Base-by-base conservation (phyloP, 805 yeast species). In the Kluyveromyces nonfermentans region DNA sequence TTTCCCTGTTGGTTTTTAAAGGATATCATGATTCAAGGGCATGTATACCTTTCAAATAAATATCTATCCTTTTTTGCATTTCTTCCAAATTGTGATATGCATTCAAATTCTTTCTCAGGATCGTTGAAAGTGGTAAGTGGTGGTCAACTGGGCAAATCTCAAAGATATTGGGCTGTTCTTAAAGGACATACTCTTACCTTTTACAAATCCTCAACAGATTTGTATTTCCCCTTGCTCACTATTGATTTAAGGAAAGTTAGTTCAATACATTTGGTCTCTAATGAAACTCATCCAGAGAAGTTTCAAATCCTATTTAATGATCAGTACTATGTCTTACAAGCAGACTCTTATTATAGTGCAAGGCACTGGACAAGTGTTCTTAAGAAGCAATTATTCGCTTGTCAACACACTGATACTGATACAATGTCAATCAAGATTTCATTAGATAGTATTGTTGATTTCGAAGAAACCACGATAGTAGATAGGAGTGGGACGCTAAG, bases 11-110 rank as follows among this genome's bases (percentile, higher is more conserved):
- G 96, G 95, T 67, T 89, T 32, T 68, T 87, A 45, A 75, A 80
- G 47, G 95, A 85, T 53, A 93, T 89, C 0, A 66, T 90, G 21
- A 65, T 88, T 20, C 96, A 87, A 61, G 97, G 97, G 2, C 89
- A 84, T 53, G 60, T 88, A 15, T 83, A 83, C 52, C 61, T 90
- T 20, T 88, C 97, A 1, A 62, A 69, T 35, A 66, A 72, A 14
- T 75, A 76, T 48, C 57, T 89, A 5, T 64, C 86, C 36, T 90
- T 85, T 57, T 82, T 82, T 64, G 93, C 96, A 0, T 79, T 77
- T 51, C 61, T 90, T 8, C 96, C 97, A 0, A 73, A 74, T 40
- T 52, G 41, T n/a, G 46, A 52, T n/a, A 45, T 68, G 17, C 71
- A 73, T 2, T 64, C 68, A 4, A 57, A 71, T 3, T 56, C 75